These are phyloP conservation scores for Talaromyces sp. DNA, from an alignment of 2,329 filamentous ascomycete species.

Conservation along the genomic window DNA sequence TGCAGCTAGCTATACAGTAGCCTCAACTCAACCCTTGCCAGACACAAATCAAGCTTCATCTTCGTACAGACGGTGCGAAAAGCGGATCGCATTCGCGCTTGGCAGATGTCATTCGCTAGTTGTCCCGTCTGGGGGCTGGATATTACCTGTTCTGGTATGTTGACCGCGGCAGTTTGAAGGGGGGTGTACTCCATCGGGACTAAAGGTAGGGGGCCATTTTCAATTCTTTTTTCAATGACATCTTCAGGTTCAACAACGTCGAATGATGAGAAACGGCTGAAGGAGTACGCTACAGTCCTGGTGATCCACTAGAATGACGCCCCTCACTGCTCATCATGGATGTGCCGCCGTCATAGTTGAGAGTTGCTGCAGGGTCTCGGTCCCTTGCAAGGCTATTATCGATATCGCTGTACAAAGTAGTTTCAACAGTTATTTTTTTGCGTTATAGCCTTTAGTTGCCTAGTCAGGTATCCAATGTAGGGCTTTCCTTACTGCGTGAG, in stretches of 20 bases:
- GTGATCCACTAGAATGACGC: conserved; percentile 7
- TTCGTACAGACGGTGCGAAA: conserved; percentile 25
- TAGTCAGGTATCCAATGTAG: background rate
- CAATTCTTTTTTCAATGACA: conserved; percentile 6
- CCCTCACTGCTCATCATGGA: conserved; percentile 1
- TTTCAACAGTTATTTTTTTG: background rate
- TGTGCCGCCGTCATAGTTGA: conserved; percentile 13
- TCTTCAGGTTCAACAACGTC: background rate
- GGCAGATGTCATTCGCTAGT: conserved; percentile 28
- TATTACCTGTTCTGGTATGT: background rate
- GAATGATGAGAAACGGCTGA: background rate
- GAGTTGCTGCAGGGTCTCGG: conserved; percentile 23
- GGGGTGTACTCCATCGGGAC: too few species aligned
- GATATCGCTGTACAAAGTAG: background rate
- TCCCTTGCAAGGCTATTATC: conserved; percentile 21
- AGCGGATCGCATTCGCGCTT: conserved; percentile 26
- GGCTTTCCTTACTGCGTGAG: background rate
- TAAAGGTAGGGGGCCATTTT: background rate
- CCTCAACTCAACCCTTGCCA: background rate
- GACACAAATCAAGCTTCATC: conserved; percentile 23
- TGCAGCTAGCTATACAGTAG: background rate
- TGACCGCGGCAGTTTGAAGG: background rate
- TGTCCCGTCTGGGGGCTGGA: conserved; percentile 2
- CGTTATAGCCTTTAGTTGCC: background rate
- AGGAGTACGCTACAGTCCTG: background rate